Conservation (phyloP, 805 yeast genomes). For the Saccharomycopsis javanensis region DNA sequence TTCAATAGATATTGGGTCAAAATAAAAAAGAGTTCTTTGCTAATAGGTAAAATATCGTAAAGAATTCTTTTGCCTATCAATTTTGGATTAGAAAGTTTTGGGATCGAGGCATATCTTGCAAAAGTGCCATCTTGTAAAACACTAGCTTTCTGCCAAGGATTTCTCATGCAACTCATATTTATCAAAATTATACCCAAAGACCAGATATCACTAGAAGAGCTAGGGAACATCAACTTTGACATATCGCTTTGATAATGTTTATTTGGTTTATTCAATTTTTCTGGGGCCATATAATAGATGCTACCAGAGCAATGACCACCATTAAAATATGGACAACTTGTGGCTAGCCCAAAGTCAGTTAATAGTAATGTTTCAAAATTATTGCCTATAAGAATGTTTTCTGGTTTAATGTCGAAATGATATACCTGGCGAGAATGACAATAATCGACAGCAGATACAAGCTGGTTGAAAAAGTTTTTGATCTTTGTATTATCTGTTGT, state of each 20-base stretch:
- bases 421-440: conserved; percentile 78
- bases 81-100: conserved; percentile 21
- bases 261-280: conserved; percentile 34
- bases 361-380: conserved; percentile 47
- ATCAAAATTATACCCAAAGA: conserved; percentile 73
- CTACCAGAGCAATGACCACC: conserved; percentile 79
- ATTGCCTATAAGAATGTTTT: conserved; percentile 65
- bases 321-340: conserved; percentile 45
- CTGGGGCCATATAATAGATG: conserved; percentile 90
- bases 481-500: conserved; percentile 25
- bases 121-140: conserved; percentile 50
- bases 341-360: conserved; percentile 89
- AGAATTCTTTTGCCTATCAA: conserved; percentile 30
- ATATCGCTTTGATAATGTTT: not conserved
- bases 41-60: conserved; percentile 61
- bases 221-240: conserved; percentile 40
- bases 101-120: conserved; percentile 47
- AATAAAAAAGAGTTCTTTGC: conserved; percentile 47
- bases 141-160: conserved; percentile 85
- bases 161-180: conserved; percentile 72
- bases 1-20: conserved; percentile 26
- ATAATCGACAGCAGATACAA: conserved; percentile 72
- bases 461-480: conserved; percentile 58
- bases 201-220: conserved; percentile 80
- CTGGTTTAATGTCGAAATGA: conserved; percentile 95